phyloP scores from a whole-genome alignment of 1,139 yeast genomes.

The Blastobotrys persicus region DNA sequence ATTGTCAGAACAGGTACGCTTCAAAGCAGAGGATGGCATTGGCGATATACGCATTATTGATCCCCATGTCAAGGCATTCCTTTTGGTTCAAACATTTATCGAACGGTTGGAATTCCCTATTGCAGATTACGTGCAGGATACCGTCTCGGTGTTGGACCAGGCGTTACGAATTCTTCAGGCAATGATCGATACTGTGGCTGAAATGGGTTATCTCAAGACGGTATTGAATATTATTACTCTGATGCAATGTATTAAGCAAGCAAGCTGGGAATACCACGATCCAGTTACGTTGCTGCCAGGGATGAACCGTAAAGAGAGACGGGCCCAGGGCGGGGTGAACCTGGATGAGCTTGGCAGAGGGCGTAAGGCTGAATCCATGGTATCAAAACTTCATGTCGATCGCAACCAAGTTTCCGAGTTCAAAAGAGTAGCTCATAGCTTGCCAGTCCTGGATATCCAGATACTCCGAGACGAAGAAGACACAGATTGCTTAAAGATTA shows the following conservation, averaged over 20 bases:
- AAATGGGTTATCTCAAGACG: conserved; percentile 66
- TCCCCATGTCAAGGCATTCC: conserved; percentile 89
- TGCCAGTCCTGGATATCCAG: conserved; percentile 47
- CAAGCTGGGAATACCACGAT: conserved; percentile 79
- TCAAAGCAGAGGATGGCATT: conserved; percentile 48
- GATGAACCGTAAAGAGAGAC: conserved; percentile 32
- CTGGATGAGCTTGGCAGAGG: conserved; percentile 21
- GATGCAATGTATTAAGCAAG: conserved; percentile 89
- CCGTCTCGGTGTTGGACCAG: conserved; percentile 89
- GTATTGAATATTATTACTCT: conserved; percentile 60
- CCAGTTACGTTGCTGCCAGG: conserved; percentile 76
- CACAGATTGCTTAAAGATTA: conserved; percentile 42
- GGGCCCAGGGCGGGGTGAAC: conserved; percentile 14
- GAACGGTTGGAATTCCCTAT: conserved; percentile 83
- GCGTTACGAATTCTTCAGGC: conserved; percentile 93
- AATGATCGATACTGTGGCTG: conserved; percentile 84
- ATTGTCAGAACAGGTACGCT: conserved; percentile 77
- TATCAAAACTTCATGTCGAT: conserved; percentile 39
- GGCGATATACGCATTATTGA: conserved; percentile 77
- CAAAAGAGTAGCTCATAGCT: conserved; percentile 43
- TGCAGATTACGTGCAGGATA: conserved; percentile 93
- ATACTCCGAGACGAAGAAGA: conserved; percentile 32
- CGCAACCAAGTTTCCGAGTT: conserved; percentile 36
- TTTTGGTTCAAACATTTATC: conserved; percentile 84
- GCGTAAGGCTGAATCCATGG: conserved; percentile 31